Conservation (phyloP, 1,139 yeast genomes). For the Candida glucosophila region DNA sequence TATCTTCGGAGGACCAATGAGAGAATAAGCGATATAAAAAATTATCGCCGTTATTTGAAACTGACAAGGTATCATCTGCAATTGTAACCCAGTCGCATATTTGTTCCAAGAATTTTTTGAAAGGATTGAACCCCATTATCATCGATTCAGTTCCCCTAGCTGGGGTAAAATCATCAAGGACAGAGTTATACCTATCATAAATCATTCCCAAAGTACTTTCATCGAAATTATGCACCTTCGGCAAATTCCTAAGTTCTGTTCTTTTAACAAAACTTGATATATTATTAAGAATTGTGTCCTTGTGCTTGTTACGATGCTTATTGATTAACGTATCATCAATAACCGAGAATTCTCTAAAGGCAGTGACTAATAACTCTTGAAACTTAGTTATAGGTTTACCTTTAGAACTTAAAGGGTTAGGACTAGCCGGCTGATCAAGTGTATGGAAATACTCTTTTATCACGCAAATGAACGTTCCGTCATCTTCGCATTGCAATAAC, state of each 20-base stretch:
- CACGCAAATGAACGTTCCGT: conserved; percentile 82
- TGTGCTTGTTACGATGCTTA: conserved; percentile 61
- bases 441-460: conserved; percentile 75
- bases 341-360: conserved; percentile 81
- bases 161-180: conserved; percentile 58
- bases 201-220: conserved; percentile 55
- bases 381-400: conserved; percentile 68
- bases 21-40: conserved; percentile 58
- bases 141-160: conserved; percentile 67
- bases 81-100: conserved; percentile 69
- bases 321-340: conserved; percentile 69
- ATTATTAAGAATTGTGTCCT: conserved; percentile 72
- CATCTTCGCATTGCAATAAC: conserved; percentile 74
- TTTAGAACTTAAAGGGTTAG: conserved; percentile 57
- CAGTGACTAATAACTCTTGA: conserved; percentile 83
- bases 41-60: conserved; percentile 7
- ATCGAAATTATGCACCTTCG: conserved; percentile 56
- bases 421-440: conserved; percentile 75
- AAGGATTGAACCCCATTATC: conserved; percentile 64
- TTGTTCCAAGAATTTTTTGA: conserved; percentile 66
- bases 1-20: conserved; percentile 57
- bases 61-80: conserved; percentile 19
- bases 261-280: conserved; percentile 87
- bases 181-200: conserved; percentile 79
- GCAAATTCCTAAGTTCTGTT: conserved; percentile 80